A percentile compares a stretch with the other conserved stretches of the same genome.
These are phyloP conservation scores for Mycena amicta DNA, from an alignment of 768 basidiomycete genomes.

Conservation along the genomic window DNA sequence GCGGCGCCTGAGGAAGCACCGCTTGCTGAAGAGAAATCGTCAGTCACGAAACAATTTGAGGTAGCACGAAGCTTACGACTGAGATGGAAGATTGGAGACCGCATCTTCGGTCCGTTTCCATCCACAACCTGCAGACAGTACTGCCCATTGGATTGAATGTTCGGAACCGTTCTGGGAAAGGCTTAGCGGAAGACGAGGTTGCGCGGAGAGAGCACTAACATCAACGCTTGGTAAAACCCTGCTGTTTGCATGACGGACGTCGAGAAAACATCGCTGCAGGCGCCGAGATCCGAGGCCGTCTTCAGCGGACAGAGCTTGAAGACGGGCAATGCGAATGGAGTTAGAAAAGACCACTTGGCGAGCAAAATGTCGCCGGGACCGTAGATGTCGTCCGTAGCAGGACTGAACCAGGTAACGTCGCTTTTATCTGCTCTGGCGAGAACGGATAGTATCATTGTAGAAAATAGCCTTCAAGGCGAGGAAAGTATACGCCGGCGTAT, in stretches of 20 bases:
- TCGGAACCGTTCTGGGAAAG: slow-evolving; percentile 4
- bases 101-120: slow-evolving; percentile 3
- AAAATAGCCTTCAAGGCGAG: too few species aligned
- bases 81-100: slow-evolving; percentile 15
- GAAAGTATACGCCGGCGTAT: too few species aligned
- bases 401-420: slow-evolving; percentile 15
- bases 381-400: slow-evolving; percentile 7
- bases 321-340: not conserved
- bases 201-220: not conserved
- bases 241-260: slow-evolving; percentile 7
- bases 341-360: slow-evolving; percentile 18
- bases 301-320: slow-evolving; percentile 9
- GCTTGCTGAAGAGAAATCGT: not conserved
- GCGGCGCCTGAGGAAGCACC: too few species aligned
- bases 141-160: not conserved
- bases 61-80: slow-evolving; percentile 5
- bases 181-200: not conserved
- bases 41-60: not conserved
- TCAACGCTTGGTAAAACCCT: slow-evolving; percentile 6
- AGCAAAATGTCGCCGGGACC: slow-evolving; percentile 5
- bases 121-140: slow-evolving; percentile 13
- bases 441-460: not conserved
- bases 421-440: not conserved
- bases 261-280: slow-evolving; percentile 6
- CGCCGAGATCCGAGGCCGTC: not conserved